Conservation (phyloP, 2,329 filamentous ascomycete genomes). For the Pseudogymnoascus sp. region DNA sequence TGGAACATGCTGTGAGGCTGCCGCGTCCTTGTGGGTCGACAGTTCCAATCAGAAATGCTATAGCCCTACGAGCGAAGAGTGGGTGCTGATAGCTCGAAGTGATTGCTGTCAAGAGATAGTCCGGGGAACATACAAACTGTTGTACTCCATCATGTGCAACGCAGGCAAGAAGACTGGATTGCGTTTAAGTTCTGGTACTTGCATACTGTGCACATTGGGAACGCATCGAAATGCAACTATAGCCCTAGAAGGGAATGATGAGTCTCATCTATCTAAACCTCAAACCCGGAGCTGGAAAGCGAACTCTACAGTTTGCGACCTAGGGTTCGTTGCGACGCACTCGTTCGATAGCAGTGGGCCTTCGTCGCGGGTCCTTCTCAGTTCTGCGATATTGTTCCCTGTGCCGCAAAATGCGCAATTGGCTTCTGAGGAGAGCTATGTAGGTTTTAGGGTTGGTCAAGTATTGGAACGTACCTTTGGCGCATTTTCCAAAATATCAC, state of each 20-base stretch:
- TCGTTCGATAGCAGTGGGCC: not conserved
- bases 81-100: not conserved
- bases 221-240: not conserved
- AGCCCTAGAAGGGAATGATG: too few species aligned
- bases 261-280: not conserved
- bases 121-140: not conserved
- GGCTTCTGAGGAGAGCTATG: too few species aligned
- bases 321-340: not conserved
- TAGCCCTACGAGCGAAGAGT: not conserved
- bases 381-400: not conserved
- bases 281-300: not conserved
- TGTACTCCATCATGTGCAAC: not conserved
- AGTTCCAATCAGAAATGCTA: not conserved
- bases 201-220: not conserved
- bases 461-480: too few species aligned
- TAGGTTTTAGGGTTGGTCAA: too few species aligned
- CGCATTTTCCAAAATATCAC: too few species aligned
- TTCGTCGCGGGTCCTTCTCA: not conserved
- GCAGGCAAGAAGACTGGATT: not conserved
- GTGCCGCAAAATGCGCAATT: not conserved
- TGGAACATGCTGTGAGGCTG: not conserved
- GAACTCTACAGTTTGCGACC: not conserved
- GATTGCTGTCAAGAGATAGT: not conserved
- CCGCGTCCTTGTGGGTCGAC: not conserved
- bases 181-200: not conserved